Percentiles rank a stretch among this genome's conserved stretches.
Evolutionary conservation across 2,329 filamentous ascomycete genomes (phyloP).

Genomic region (Stachybotrys elegans): DNA sequence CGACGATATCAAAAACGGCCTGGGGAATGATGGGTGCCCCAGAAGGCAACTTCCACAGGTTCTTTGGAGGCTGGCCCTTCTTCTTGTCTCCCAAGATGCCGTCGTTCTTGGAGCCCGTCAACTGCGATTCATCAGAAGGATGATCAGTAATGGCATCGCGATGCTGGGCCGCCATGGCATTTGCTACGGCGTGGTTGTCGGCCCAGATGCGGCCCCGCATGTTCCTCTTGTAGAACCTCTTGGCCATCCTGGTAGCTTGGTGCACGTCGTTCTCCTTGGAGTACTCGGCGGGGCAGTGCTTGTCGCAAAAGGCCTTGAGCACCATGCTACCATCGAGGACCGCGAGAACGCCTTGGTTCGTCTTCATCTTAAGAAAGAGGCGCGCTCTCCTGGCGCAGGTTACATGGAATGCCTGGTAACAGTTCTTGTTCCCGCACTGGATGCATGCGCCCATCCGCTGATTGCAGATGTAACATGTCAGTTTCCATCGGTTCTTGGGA

Average conservation of each 20-base stretch:
- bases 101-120: slow-evolving; percentile 77
- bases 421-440: slow-evolving; percentile 95
- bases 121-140: slow-evolving; percentile 74
- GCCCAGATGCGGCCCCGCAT: slow-evolving; percentile 92
- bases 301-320: slow-evolving; percentile 93
- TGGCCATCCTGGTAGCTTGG: slow-evolving; percentile 73
- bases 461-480: slow-evolving; percentile 93
- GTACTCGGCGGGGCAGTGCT: slow-evolving; percentile 88
- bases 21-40: slow-evolving; percentile 92
- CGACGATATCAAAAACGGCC: slow-evolving; percentile 79
- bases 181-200: slow-evolving; percentile 78
- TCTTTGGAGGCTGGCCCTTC: slow-evolving; percentile 41
- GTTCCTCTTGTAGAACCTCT: slow-evolving; percentile 81
- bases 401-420: slow-evolving; percentile 95
- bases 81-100: slow-evolving; percentile 71
- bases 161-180: slow-evolving; percentile 72
- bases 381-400: slow-evolving; percentile 87
- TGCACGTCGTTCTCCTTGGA: slow-evolving; percentile 79
- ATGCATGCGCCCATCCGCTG: slow-evolving; percentile 98
- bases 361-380: slow-evolving; percentile 95
- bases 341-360: slow-evolving; percentile 71
- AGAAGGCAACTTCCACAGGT: slow-evolving; percentile 83
- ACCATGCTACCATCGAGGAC: slow-evolving; percentile 75
- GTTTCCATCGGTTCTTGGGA: slow-evolving; percentile 87
- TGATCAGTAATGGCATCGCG: slow-evolving; percentile 60